A percentile compares a stretch with the other conserved stretches of the same genome.
These are phyloP conservation scores for Teunomyces cretensis DNA, from an alignment of 805 yeast species.

Conservation along the genomic window DNA sequence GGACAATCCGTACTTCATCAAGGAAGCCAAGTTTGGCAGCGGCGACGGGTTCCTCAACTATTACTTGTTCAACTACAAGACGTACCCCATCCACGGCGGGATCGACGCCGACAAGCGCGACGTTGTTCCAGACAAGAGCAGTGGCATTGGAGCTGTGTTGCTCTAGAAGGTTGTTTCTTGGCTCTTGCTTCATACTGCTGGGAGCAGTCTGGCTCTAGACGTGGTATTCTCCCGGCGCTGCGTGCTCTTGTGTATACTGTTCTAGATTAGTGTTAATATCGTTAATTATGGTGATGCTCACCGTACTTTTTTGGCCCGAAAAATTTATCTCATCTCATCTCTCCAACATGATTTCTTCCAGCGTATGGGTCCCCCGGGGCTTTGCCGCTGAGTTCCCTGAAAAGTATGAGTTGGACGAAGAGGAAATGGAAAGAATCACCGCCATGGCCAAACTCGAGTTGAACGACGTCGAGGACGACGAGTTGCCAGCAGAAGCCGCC, in stretches of 20 bases:
- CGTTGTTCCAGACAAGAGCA: constrained; percentile 52
- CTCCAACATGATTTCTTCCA: constrained; percentile 76
- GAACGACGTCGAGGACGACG: constrained; percentile 62
- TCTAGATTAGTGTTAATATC: no score
- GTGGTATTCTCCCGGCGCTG: no score
- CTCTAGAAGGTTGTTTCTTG: no score
- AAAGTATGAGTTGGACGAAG: constrained; percentile 84
- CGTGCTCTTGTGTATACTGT: no score
- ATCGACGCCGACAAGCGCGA: constrained; percentile 54
- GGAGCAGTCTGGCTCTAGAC: no score
- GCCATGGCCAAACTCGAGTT: constrained; percentile 82
- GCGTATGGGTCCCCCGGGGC: constrained; percentile 96
- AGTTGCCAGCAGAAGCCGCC: constrained; percentile 33
- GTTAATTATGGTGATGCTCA: no score
- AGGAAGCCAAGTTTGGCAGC: constrained; percentile 80
- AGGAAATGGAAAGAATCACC: constrained; percentile 87
- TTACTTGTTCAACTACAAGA: constrained; percentile 86
- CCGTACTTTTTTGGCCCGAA: background rate
- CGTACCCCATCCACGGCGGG: constrained; percentile 83
- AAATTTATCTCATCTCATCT: background rate
- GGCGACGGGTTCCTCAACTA: constrained; percentile 94
- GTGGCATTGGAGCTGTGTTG: constrained; percentile 91
- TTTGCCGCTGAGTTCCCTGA: constrained; percentile 91
- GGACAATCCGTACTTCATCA: constrained; percentile 82
- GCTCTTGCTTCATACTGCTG: no score